A percentile compares a stretch with the other conserved stretches of the same genome.
Conservation (phyloP, 805 yeast genomes). For the Teunomyces kruisii region DNA sequence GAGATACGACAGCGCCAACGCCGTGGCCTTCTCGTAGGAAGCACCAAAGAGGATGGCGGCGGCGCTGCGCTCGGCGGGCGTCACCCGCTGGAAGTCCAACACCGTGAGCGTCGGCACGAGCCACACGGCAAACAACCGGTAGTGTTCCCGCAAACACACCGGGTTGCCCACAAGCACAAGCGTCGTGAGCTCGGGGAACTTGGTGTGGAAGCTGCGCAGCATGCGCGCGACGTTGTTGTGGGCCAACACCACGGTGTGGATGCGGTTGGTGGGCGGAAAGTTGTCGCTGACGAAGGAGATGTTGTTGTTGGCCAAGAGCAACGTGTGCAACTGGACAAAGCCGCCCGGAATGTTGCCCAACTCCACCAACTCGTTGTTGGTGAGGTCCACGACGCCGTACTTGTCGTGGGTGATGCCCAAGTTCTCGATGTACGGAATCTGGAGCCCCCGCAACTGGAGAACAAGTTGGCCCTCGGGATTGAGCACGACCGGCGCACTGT, state of each 20-base stretch:
- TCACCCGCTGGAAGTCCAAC: constrained; percentile 68
- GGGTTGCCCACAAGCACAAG: constrained; percentile 62
- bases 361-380: constrained; percentile 67
- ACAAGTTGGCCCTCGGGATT: constrained; percentile 38
- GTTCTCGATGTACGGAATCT: constrained; percentile 36
- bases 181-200: constrained; percentile 43
- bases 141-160: constrained; percentile 48
- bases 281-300: constrained; percentile 43
- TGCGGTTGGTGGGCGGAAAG: constrained; percentile 39
- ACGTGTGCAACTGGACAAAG: constrained; percentile 42
- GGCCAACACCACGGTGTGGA: constrained; percentile 48
- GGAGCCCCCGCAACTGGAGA: constrained; percentile 33
- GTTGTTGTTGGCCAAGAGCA: constrained; percentile 65
- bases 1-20: constrained; percentile 14
- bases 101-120: constrained; percentile 60
- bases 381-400: constrained; percentile 63
- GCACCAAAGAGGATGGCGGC: constrained; percentile 46
- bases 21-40: constrained; percentile 16
- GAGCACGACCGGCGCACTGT: constrained; percentile 28
- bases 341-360: constrained; percentile 49
- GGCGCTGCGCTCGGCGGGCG: constrained; percentile 47
- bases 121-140: constrained; percentile 61
- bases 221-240: constrained; percentile 52
- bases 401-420: constrained; percentile 29
- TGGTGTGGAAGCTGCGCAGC: constrained; percentile 27